phyloP scores from a whole-genome alignment of 768 basidiomycete species.

The Tremella yokohamensis region DNA sequence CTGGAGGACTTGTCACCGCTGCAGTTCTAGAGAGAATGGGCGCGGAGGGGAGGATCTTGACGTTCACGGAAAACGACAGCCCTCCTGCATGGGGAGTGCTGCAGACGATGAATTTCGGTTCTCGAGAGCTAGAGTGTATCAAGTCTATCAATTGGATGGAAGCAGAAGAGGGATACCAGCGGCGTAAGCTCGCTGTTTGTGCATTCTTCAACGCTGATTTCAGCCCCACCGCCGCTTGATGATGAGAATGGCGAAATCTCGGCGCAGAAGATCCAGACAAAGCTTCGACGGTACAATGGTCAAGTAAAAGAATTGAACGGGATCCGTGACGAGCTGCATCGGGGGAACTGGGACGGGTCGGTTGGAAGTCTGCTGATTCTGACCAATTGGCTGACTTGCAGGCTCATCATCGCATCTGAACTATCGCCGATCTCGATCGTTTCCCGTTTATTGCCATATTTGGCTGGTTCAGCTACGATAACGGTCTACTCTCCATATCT shows the following conservation, averaged over 20 bases:
- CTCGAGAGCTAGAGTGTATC: slow-evolving; percentile 56
- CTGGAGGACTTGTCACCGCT: slow-evolving; percentile 79
- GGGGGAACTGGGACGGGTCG: slow-evolving; percentile 84
- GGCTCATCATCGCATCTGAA: slow-evolving; percentile 74
- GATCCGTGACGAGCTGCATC: slow-evolving; percentile 74
- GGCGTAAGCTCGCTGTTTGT: slow-evolving; percentile 28
- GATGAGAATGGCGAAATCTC: slow-evolving; percentile 24
- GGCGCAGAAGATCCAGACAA: slow-evolving; percentile 24
- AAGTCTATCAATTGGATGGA: slow-evolving; percentile 80
- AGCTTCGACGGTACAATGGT: slow-evolving; percentile 64
- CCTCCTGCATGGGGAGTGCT: slow-evolving; percentile 86
- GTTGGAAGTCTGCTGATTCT: slow-evolving; percentile 29
- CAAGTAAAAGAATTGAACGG: slow-evolving; percentile 62
- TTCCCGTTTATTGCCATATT: slow-evolving; percentile 66
- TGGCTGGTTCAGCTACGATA: slow-evolving; percentile 79
- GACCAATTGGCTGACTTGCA: slow-evolving; percentile 43
- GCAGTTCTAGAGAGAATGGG: slow-evolving; percentile 82
- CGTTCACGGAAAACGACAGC: slow-evolving; percentile 83
- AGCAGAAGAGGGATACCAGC: slow-evolving; percentile 67
- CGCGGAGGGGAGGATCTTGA: slow-evolving; percentile 74
- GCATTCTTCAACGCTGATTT: background rate
- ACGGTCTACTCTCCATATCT: slow-evolving; percentile 80
- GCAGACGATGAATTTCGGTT: slow-evolving; percentile 77
- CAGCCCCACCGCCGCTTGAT: slow-evolving; percentile 40
- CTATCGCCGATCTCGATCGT: slow-evolving; percentile 82